Base-by-base conservation (phyloP, 2,329 filamentous ascomycete genomes). In the Paecilomyces niveus region DNA sequence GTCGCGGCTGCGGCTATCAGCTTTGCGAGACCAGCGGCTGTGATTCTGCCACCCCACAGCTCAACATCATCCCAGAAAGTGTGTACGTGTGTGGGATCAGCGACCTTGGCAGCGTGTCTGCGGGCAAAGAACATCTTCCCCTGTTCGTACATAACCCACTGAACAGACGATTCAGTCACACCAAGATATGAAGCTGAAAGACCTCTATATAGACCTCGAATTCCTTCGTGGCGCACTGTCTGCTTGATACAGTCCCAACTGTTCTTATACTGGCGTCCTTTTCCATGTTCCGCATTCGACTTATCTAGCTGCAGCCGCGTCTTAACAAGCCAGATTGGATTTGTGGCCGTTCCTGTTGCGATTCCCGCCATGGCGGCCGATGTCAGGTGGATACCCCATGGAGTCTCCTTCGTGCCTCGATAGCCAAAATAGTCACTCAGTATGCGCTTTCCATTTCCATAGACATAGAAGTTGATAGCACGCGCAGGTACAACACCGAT, bases 301-400 rank as follows among this genome's bases (percentile, higher is more conserved):
- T 92, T 95, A 78, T 97, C 92, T 33, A 97, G 83, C 76, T 97
- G 92, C 66, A 97, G 73, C 32, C 92, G 82, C 49, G 92, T 97
- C 81, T 97, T 97, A 70, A 97, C 86, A 62, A 97, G 83, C 92
- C 92, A 97, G 69, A 97, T 96, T 1, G 92, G 92, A 74, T 97
- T 97, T 39, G 92, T 97, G 22, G 89, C 90, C 0, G 93, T 97
- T 53, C 90, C 90, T 0, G 93, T 97, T 6, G 88, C 87, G 51
- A 97, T 84, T 1, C 92, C 92, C 0, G 92, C 92, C 15, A 83
- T 81, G 1, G 89, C 85, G 4, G 89, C 92, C 1, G 91, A 87
- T 53, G 84, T 78, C 8, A 96, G 80, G 72, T 96, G 91, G 10
- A 96, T 92, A 84, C 65, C 86, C 71, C 54, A 88, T 85, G 65